Evolutionary conservation across 2,329 filamentous ascomycete species (phyloP).

Genomic region (Penicillium sp.): DNA sequence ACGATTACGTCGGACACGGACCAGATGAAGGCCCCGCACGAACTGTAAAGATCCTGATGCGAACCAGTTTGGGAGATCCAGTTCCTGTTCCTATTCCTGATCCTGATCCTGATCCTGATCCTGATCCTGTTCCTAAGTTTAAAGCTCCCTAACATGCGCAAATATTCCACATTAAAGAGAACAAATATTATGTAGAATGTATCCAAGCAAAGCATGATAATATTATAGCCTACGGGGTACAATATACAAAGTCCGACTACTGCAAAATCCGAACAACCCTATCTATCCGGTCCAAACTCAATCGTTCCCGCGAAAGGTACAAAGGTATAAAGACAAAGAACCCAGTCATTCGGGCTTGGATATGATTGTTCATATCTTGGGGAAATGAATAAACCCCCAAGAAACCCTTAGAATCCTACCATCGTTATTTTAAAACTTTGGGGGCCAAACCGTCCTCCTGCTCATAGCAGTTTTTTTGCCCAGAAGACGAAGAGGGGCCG

Average conservation of each 20-base stretch:
- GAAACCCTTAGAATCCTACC: background rate
- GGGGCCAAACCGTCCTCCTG: background rate
- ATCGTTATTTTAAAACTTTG: background rate
- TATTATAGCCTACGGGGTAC: background rate
- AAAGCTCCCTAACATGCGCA: background rate
- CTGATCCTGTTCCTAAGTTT: background rate
- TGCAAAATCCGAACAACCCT: background rate
- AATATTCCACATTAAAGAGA: background rate
- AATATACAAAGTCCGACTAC: background rate
- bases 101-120: background rate
- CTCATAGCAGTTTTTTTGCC: background rate
- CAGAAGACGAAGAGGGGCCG: background rate
- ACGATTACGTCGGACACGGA: background rate
- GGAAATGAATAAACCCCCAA: background rate
- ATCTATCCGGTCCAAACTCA: conserved; percentile 10
- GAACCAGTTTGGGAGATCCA: background rate
- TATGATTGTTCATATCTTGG: background rate
- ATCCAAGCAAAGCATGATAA: background rate
- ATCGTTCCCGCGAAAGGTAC: conserved; percentile 3
- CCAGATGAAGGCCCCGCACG: background rate
- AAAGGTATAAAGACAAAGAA: background rate
- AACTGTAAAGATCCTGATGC: background rate
- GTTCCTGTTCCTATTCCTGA: background rate
- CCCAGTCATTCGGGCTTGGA: background rate
- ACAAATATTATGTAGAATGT: background rate